These are phyloP conservation scores for Gloeophyllum trabeum DNA, from an alignment of 768 basidiomycete species.

Conservation along the genomic window DNA sequence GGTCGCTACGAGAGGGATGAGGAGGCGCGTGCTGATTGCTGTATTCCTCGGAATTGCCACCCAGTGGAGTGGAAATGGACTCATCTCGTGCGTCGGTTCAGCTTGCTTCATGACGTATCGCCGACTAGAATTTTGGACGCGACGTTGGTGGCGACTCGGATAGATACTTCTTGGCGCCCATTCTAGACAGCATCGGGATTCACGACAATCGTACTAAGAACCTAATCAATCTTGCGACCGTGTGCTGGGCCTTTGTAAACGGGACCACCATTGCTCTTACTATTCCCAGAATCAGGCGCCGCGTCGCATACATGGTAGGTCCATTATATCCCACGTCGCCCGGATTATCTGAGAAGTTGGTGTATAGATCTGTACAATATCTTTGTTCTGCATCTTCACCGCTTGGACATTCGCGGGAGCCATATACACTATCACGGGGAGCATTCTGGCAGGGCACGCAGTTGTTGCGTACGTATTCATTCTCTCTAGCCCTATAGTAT, in stretches of 20 bases:
- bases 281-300: too few relatives aligned
- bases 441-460: neutral
- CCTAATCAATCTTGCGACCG: too few relatives aligned
- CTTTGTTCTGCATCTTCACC: constrained; percentile 40
- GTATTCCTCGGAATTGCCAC: constrained; percentile 19
- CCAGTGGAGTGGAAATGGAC: constrained; percentile 21
- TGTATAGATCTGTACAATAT: constrained; percentile 32
- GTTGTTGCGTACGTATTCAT: constrained; percentile 8
- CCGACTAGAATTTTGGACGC: too few relatives aligned
- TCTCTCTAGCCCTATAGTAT: constrained; percentile 7
- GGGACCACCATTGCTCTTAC: too few relatives aligned
- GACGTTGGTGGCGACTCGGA: constrained; percentile 43
- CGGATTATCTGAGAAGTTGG: constrained; percentile 37
- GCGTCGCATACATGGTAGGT: too few relatives aligned
- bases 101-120: neutral
- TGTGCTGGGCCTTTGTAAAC: too few relatives aligned
- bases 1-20: constrained; percentile 22
- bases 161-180: constrained; percentile 40
- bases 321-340: constrained; percentile 43
- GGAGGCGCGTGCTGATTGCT: constrained; percentile 20
- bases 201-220: too few relatives aligned
- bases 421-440: neutral
- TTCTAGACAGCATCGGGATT: neutral
- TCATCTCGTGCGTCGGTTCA: neutral
- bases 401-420: constrained; percentile 16